phyloP scores from a whole-genome alignment of 2,329 filamentous ascomycete species.

The Calonectria ilicicola region DNA sequence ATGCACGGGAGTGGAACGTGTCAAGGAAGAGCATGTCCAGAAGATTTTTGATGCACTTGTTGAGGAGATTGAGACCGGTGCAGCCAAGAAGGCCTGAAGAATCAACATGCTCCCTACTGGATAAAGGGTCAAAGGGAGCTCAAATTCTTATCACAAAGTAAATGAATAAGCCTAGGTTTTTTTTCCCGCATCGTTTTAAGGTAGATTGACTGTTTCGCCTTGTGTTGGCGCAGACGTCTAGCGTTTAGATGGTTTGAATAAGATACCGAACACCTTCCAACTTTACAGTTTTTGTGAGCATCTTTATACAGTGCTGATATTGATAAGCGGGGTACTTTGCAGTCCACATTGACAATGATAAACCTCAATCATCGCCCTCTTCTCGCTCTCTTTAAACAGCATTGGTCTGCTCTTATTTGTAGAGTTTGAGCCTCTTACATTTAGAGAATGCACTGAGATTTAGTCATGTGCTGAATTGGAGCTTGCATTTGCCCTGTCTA shows the following conservation, averaged over 20 bases:
- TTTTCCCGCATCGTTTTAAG: not conserved
- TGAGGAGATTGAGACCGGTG: constrained; percentile 62
- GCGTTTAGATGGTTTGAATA: not conserved
- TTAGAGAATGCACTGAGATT: too few species aligned
- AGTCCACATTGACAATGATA: not conserved
- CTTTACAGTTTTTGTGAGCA: not conserved
- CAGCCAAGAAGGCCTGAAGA: constrained; percentile 22
- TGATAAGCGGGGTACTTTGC: too few species aligned
- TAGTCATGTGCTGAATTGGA: too few species aligned
- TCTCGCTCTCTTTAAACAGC: too few species aligned
- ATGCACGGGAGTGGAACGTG: constrained; percentile 76
- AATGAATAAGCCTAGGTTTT: not conserved
- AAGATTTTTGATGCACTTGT: constrained; percentile 82
- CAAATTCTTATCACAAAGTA: not conserved
- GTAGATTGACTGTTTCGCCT: not conserved
- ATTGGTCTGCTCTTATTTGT: too few species aligned
- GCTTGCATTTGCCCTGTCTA: too few species aligned
- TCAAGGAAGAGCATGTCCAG: constrained; percentile 79
- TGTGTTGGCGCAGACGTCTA: not conserved
- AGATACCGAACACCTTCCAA: not conserved
- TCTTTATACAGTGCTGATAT: not conserved
- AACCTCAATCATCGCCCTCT: not conserved
- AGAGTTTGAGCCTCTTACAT: too few species aligned
- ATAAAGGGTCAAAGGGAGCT: not conserved
- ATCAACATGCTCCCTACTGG: not conserved